Evolutionary conservation across 2,329 filamentous ascomycete genomes (phyloP).

Genomic region (Phoma sp.): DNA sequence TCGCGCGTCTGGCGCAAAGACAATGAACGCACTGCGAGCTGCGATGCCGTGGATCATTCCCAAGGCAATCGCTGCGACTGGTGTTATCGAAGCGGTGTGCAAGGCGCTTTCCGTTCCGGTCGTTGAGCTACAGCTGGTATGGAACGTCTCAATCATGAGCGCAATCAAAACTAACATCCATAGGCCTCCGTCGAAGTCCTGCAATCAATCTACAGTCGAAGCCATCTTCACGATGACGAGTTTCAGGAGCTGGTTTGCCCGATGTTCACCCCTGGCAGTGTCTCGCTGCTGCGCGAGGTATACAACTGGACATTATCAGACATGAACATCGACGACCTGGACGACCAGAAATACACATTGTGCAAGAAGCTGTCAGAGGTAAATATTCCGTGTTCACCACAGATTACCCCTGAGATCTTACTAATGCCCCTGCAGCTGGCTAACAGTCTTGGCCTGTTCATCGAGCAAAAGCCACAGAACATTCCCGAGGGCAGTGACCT

Average conservation of each 20-base stretch:
- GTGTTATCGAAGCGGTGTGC: constrained; percentile 49
- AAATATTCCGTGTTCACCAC: constrained; percentile 32
- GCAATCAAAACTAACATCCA: constrained; percentile 24
- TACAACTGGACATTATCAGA: constrained; percentile 83
- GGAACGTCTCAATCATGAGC: not conserved
- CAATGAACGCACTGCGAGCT: constrained; percentile 78
- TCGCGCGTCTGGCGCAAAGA: constrained; percentile 75
- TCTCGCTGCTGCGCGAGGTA: constrained; percentile 74
- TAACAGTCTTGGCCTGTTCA: constrained; percentile 82
- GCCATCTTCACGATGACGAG: constrained; percentile 77
- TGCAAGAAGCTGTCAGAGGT: constrained; percentile 95
- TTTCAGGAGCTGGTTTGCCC: constrained; percentile 80
- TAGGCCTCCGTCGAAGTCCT: constrained; percentile 75
- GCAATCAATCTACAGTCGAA: constrained; percentile 79
- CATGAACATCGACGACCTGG: constrained; percentile 79
- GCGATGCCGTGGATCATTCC: constrained; percentile 88
- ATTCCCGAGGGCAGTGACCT: constrained; percentile 73
- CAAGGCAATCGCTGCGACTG: constrained; percentile 72
- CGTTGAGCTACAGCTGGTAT: constrained; percentile 46
- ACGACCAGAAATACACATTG: constrained; percentile 90
- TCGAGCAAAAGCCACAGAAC: constrained; percentile 76
- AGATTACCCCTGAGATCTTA: constrained; percentile 14
- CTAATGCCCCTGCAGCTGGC: constrained; percentile 67
- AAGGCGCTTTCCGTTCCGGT: constrained; percentile 48
- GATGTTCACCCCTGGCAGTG: constrained; percentile 76